Conservation (phyloP, 2,329 filamentous ascomycete species). For the Helicocarpus griseus region DNA sequence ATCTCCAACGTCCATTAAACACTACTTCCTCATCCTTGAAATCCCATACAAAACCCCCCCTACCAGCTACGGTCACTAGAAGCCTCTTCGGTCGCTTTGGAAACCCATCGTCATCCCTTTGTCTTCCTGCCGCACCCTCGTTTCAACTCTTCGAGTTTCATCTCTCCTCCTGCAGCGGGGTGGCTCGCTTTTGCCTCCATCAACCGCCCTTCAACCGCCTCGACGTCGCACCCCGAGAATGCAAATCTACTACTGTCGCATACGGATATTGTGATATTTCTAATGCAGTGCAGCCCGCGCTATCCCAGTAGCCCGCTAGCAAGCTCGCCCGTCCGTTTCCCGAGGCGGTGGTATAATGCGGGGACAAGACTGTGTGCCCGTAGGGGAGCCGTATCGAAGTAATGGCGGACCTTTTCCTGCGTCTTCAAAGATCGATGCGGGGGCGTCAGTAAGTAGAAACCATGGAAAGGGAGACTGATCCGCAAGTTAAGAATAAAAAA, state of each 20-base stretch:
- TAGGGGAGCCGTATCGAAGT: not conserved
- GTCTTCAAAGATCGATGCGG: constrained; percentile 9
- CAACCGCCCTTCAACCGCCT: not conserved
- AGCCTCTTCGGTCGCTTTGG: not conserved
- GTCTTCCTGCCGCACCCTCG: no score
- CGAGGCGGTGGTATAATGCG: not conserved
- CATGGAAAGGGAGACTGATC: not conserved
- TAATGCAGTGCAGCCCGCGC: not conserved
- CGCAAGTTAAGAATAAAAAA: not conserved
- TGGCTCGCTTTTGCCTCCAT: not conserved
- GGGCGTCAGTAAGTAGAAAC: constrained; percentile 8
- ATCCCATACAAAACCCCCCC: not conserved
- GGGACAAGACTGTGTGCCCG: not conserved
- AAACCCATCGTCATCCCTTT: not conserved
- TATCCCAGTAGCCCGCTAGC: not conserved
- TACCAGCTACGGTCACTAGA: not conserved
- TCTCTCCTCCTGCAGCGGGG: not conserved
- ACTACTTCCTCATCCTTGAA: no score
- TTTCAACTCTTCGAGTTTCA: not conserved
- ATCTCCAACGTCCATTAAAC: not conserved
- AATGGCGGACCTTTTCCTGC: not conserved
- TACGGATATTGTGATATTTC: not conserved
- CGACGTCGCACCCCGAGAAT: not conserved
- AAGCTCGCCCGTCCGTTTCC: not conserved
- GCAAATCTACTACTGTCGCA: not conserved